Base-by-base conservation (phyloP, 805 yeast species). In the Metschnikowia gelsemii region DNA sequence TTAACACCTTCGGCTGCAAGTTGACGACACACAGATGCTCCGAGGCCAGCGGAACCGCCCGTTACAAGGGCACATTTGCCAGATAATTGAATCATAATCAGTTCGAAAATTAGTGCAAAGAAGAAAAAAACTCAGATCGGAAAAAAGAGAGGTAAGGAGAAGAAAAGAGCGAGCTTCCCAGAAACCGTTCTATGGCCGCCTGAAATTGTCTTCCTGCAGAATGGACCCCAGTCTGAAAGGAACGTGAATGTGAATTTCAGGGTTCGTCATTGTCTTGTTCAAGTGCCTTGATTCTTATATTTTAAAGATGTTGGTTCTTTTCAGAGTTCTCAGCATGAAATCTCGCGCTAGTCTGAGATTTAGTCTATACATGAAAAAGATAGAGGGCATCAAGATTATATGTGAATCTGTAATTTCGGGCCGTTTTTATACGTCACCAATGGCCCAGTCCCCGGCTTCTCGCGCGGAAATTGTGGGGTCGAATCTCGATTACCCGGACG, bases 1-100 rank as follows among this genome's bases (percentile, higher is more conserved):
- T 59, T 46, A 34, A 55, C 62, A 5, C 69, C 70, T 38, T 63
- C 64, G 2, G 54, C 54, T 2, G 70, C 70, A 31, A 64, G 61
- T 37, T 62, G 61, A 14, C 43, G 50, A 19, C 63, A 61, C 3
- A 62, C 52, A 1, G 52, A 61, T 0, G 68, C 69, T 3, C 70
- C 70, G 17, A 65, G 52, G 2, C 70, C 70, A 2, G 68, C 49
- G 8, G 49, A 45, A 1, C 49, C 51, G 13, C 49, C 49, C 1
- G 51, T 47, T 13, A 65, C 52, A 27, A 64, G 54, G 3, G 63
- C 68, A 25, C 45, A 44, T 30, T 60, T 62, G 17, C 59, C 61
- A 22, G 43, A 47, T 34, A 46, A 42, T 12, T 40, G 22, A 9
- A 46, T 43, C 50, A 46, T 46, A 13, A 48, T 42, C n/a, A n/a